phyloP scores from a whole-genome alignment of 129 eudicot genomes.

The Arctium minus region DNA sequence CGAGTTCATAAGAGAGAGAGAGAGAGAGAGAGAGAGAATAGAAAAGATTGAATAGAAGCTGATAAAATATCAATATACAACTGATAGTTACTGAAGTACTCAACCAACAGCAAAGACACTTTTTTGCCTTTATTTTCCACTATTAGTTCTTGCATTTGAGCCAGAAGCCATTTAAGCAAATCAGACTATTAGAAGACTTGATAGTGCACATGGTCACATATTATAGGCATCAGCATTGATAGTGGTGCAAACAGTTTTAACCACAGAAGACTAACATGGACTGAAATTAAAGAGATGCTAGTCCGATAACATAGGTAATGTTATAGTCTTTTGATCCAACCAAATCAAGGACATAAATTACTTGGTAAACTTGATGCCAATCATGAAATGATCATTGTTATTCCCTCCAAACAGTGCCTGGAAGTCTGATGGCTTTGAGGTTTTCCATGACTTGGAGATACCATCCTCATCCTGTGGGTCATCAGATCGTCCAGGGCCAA shows the following conservation, averaged over 20 bases:
- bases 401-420: conserved; percentile 73
- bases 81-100: not conserved
- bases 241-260: not conserved
- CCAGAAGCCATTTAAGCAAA: not conserved
- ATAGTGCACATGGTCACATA: not conserved
- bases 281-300: not conserved
- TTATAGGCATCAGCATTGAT: not conserved
- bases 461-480: conserved; percentile 47
- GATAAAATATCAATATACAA: not conserved
- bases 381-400: conserved; percentile 71
- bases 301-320: not conserved
- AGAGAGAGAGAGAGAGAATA: not conserved
- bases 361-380: conserved; percentile 83
- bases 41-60: not conserved
- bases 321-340: not conserved
- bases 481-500: conserved; percentile 47
- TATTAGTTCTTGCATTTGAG: not conserved
- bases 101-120: no score
- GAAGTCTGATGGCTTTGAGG: conserved; percentile 72
- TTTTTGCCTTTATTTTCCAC: no score
- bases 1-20: not conserved
- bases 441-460: conserved; percentile 38
- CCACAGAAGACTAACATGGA: not conserved
- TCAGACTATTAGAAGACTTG: not conserved
- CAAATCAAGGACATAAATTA: conserved; percentile 24